Base-by-base conservation (phyloP, 2,329 filamentous ascomycete genomes). In the Cercospora berteroae region DNA sequence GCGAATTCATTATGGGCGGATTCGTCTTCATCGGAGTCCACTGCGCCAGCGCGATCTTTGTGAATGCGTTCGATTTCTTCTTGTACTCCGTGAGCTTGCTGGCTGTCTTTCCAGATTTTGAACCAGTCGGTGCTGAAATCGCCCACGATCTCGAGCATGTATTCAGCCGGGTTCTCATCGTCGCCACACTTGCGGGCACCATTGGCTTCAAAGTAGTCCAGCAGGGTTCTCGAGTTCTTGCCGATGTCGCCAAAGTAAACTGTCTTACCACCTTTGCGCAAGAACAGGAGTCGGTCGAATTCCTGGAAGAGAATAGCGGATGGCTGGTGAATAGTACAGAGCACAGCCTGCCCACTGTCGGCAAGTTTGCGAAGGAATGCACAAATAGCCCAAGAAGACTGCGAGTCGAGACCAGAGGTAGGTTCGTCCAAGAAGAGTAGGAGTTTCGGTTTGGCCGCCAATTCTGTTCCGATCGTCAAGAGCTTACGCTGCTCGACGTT, bases 141-240 rank as follows among this genome's bases (percentile, higher is more conserved):
- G n/a, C 74, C 74, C 25, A 79, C 78, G 57, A 82, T 77, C 66
- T 83, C 81, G n/a, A 93, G 83, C 87, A 93, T 92, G 80, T 87
- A 93, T 78, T 93, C 90, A 1, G 90, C 90, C 0, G 90, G 90
- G 71, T 93, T 93, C 68, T 90, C 89, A 0, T 73, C 72, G 18
- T 73, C 66, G 8, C 81, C 83, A 66, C 90, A 90, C 56, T 80
- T 78, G 3, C 86, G 81, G 1, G 86, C 88, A 4, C 90, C 90
- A 64, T 90, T 86, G 10, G 78, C 74, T 74, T 89, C 86, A 67
- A 94, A 93, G 77, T 83, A 83, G 50, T 80, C 71, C 2, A 82
- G 72, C 0, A 83, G 75, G 0, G 73, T 79, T 16, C 73, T 71
- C 0, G 80, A 81, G 67, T 81, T 79, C 25, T 80, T 66, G 58